Evolutionary conservation across 225 moss, liverwort and hornwort species (phyloP), one percentile per base, ranked within the genome.

Genomic region (Climacium dendroides): DNA sequence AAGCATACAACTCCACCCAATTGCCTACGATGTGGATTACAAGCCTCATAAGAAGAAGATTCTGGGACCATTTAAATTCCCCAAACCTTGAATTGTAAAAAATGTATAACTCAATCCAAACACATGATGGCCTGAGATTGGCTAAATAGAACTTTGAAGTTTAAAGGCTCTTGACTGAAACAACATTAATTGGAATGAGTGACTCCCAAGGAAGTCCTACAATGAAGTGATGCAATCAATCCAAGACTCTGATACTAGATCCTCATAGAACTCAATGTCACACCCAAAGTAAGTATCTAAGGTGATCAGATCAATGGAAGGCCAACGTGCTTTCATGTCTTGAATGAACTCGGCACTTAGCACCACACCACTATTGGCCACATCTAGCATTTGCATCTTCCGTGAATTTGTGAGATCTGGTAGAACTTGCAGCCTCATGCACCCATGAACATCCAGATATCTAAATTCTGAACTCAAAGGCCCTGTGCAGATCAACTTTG

Each of bases 181-280:
- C 47, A 74, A 71, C 10, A 28, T 29, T 9, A 28, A 72, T 28
- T 72, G 6, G 10, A 2, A 45, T 1, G 0, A 45, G 16, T 28
- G 45, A 45, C 17, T 72, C 4, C 2, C 2, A 1, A 72, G 16
- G 16, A 72, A 48, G 74, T 74, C 7, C 18, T 11, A 17, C 6
- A 32, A 32, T 32, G 12, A 50, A 74, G 12, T 12, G 50, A 50
- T 50, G 32, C 3, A 0, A 74, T 34, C 34, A 74, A 2, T 50
- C 17, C 12, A 74, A 74, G 3, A 7, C 0, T 48, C 0, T 0
- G 0, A 74, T 4, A 1, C 50, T 19, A 74, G 11, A 50, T 74
- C 19, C 74, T 1, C 48, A 0, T 1, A 30, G 7, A 74, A 73
- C 17, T 74, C 10, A 10, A 73, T 3, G 4, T 74, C 1, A 7